Evolutionary conservation across 192 early-diverging fungal species (phyloP).

Genomic region (Dimargaris cristalligena): DNA sequence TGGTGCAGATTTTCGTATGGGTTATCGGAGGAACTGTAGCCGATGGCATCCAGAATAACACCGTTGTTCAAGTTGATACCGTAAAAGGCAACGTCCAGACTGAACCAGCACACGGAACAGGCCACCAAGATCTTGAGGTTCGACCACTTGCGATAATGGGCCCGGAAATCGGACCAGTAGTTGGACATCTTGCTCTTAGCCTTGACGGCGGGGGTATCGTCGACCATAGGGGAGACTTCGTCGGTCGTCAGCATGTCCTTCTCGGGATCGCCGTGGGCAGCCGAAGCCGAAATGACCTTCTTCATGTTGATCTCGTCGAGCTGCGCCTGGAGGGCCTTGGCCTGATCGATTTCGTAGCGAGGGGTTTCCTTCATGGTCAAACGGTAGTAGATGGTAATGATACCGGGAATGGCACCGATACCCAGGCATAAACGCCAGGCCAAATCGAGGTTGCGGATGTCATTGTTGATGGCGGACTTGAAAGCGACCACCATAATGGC

Average conservation of each 20-base stretch:
- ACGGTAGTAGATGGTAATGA: slow-evolving; percentile 78
- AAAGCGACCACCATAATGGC: slow-evolving; percentile 55
- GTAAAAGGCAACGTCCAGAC: slow-evolving; percentile 64
- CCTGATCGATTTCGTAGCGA: slow-evolving; percentile 41
- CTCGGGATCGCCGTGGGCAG: slow-evolving; percentile 28
- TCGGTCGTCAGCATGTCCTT: slow-evolving; percentile 16
- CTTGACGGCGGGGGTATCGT: not conserved
- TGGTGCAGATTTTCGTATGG: slow-evolving; percentile 32
- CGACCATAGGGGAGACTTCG: too few relatives aligned
- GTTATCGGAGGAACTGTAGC: slow-evolving; percentile 28
- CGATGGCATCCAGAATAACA: slow-evolving; percentile 52
- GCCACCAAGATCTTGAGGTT: slow-evolving; percentile 68
- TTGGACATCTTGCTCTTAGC: not conserved
- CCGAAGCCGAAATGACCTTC: slow-evolving; percentile 17
- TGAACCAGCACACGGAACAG: slow-evolving; percentile 59
- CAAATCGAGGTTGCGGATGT: slow-evolving; percentile 54
- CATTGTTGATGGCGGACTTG: slow-evolving; percentile 42
- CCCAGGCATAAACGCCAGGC: slow-evolving; percentile 86
- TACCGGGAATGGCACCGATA: slow-evolving; percentile 65
- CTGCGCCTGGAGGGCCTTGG: not conserved
- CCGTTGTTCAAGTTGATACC: slow-evolving; percentile 70
- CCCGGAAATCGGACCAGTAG: slow-evolving; percentile 33
- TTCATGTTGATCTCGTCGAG: slow-evolving; percentile 13
- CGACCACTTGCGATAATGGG: slow-evolving; percentile 61
- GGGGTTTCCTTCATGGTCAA: slow-evolving; percentile 89